A percentile compares a stretch with the other conserved stretches of the same genome.
These are phyloP conservation scores for Crithidia sp. DNA, from an alignment of 208 protist species.

Conservation along the genomic window DNA sequence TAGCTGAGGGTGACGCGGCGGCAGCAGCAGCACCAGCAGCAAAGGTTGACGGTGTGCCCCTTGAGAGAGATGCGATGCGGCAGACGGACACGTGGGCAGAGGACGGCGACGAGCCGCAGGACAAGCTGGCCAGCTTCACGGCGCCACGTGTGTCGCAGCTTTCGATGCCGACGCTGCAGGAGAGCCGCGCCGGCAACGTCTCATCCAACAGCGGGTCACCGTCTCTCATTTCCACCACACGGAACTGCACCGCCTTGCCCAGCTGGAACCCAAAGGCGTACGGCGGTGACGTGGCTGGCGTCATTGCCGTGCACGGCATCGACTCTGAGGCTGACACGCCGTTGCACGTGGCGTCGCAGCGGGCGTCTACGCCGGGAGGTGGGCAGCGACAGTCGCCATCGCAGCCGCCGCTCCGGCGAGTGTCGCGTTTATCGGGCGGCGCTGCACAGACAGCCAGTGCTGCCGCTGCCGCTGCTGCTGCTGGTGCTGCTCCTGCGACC, in stretches of 20 bases:
- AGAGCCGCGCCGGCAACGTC: neutral
- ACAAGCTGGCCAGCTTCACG: slow-evolving; percentile 1
- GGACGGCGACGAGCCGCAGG: neutral
- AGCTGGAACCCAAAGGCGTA: slow-evolving; percentile 38
- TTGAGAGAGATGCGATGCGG: neutral
- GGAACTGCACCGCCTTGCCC: slow-evolving; percentile 21
- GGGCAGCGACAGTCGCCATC: neutral
- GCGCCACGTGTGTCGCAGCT: neutral
- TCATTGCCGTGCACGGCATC: slow-evolving; percentile 24
- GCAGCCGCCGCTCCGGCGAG: too few species aligned
- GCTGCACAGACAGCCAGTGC: too few species aligned
- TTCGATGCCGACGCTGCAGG: slow-evolving; percentile 11
- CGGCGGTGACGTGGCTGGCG: slow-evolving; percentile 24
- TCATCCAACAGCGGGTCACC: slow-evolving; percentile 1
- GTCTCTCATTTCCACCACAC: slow-evolving; percentile 1
- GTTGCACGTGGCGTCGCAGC: neutral
- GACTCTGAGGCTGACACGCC: slow-evolving; percentile 17
- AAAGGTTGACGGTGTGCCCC: neutral
- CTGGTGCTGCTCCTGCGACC: neutral
- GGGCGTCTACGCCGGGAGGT: neutral
- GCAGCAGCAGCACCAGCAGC: neutral
- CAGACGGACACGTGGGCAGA: neutral
- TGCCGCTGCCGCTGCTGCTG: neutral
- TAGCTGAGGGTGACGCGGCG: neutral
- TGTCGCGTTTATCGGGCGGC: too few species aligned